Conservation (phyloP, 345 rosid species). For the Gossypium ekmanianum region DNA sequence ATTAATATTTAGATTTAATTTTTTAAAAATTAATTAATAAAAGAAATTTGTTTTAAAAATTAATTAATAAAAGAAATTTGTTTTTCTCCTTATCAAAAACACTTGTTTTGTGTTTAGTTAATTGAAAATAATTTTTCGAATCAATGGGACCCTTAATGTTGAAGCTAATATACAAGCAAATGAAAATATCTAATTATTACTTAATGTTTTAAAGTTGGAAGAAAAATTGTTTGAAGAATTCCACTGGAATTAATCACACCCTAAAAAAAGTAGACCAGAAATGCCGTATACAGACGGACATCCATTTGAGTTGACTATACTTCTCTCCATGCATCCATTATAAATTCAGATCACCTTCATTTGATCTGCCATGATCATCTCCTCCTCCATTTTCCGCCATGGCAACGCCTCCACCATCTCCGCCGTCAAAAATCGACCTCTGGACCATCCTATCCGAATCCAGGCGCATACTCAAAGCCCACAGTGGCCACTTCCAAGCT, state of each 20-base stretch:
- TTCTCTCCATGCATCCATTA: not conserved
- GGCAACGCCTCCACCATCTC: constrained; percentile 27
- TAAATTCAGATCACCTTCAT: not conserved
- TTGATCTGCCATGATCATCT: not conserved
- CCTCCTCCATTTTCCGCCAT: not conserved
- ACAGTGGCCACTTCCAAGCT: constrained; percentile 82
- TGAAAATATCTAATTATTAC: too few species aligned
- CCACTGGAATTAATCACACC: not conserved
- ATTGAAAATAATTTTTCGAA: too few species aligned
- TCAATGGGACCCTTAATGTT: too few species aligned
- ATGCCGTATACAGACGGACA: not conserved
- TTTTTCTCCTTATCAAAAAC: too few species aligned
- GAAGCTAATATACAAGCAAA: too few species aligned
- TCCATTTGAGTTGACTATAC: not conserved
- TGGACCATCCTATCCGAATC: constrained; percentile 50
- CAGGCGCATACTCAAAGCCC: constrained; percentile 61
- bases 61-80: too few species aligned
- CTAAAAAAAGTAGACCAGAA: constrained; percentile 10
- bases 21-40: too few species aligned
- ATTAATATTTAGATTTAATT: too few species aligned
- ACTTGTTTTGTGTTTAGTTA: too few species aligned
- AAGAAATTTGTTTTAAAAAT: too few species aligned
- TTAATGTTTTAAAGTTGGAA: not conserved
- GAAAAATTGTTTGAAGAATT: too few species aligned
- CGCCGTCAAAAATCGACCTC: constrained; percentile 23